Evolutionary conservation across 305 asterid species (phyloP), one percentile per base, ranked within the genome.

Genomic region (Fraxinus nigra): DNA sequence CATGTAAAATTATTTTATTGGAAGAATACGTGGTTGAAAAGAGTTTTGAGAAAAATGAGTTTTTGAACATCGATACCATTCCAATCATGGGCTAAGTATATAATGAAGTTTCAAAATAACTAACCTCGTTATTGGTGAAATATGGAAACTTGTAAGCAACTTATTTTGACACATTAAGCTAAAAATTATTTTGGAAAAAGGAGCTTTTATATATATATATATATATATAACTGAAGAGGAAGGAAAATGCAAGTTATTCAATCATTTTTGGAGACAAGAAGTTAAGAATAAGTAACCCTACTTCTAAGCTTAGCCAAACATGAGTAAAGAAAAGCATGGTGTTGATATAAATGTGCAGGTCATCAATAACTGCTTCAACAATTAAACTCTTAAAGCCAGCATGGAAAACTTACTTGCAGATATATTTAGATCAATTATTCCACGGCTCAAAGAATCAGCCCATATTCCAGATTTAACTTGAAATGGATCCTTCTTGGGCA

Each of bases 401-500:
- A 35, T 70, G 81, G 80, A 84, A 38, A 84, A 90, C 98, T 91
- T 90, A 95, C 98, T 95, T 82, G 97, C 95, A 82, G 92, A 77
- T 85, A 95, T 95, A 69, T 89, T 89, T 16, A 90, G 88, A 89
- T 90, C 93, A 22, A 90, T 89, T 77, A 89, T 54, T 79, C 93
- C 93, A 40, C 93, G 93, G 82, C 93, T 90, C 88, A 90, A 83
- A 82, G 93, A 90, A 90, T 90, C 93, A 70, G 93, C 90, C 93
- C 93, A 90, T 76, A 90, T 87, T 87, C 92, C 93, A 14, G 92
- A 89, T 89, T 89, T 90, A 35, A 90, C 91, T 87, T 90, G 92
- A 85, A 89, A 90, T 18, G 84, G 75, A 69, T 78, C 83, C 82
- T 83, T 90, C 86, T 87, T 85, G 51, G 86, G 83, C 38, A 85